Percentiles rank a stretch among this genome's conserved stretches.
phyloP scores from a whole-genome alignment of 768 basidiomycete genomes.

The Sarcodon aspratus region DNA sequence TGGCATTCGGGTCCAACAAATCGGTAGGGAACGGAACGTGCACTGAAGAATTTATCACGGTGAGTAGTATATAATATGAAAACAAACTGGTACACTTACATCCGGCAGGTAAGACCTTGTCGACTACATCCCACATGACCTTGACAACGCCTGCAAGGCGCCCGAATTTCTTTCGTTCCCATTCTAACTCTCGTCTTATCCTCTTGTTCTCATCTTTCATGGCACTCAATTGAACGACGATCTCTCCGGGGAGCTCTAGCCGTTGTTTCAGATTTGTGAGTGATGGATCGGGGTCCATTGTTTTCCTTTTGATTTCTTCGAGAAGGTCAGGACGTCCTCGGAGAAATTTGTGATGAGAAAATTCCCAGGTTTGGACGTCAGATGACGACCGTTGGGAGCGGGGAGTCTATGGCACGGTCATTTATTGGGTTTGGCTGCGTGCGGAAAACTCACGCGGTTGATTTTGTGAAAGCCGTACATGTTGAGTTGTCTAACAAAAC shows the following conservation, averaged over 20 bases:
- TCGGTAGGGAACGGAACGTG: conserved; percentile 30
- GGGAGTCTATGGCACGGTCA: conserved; percentile 41
- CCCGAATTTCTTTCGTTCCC: conserved; percentile 52
- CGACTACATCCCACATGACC: conserved; percentile 50
- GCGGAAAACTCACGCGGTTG: conserved; percentile 49
- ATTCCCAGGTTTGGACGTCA: conserved; percentile 81
- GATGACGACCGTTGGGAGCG: conserved; percentile 74
- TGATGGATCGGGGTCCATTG: conserved; percentile 67
- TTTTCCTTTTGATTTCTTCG: conserved; percentile 81
- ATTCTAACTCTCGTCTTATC: conserved; percentile 37
- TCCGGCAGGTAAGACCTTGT: conserved; percentile 41
- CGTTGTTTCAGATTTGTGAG: conserved; percentile 38
- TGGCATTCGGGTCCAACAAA: conserved; percentile 36
- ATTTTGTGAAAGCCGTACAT: conserved; percentile 97
- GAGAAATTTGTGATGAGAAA: conserved; percentile 79
- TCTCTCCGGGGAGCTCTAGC: conserved; percentile 75
- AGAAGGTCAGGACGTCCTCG: conserved; percentile 72
- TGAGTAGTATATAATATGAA: conserved; percentile 1
- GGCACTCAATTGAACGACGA: conserved; percentile 48
- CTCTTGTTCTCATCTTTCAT: conserved; percentile 66
- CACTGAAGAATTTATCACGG: conserved; percentile 9
- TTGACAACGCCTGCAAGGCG: conserved; percentile 48
- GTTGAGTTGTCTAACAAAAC: conserved; percentile 90
- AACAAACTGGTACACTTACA: conserved; percentile 24
- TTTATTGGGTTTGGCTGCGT: background rate